phyloP scores from a whole-genome alignment of 2,329 filamentous ascomycete genomes.

The Verticillium nonalfalfae region DNA sequence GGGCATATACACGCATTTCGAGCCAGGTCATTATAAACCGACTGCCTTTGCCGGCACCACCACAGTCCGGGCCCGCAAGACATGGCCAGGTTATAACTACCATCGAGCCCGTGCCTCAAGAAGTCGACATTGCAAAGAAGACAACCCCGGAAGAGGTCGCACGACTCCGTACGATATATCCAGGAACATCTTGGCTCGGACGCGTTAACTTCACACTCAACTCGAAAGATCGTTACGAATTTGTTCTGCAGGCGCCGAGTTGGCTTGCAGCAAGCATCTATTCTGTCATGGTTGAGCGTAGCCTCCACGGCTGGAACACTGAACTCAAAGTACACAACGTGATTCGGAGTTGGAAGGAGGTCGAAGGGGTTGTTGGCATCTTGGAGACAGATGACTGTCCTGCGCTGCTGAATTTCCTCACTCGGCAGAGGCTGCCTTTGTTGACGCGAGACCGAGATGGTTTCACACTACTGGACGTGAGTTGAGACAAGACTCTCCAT shows the following conservation, averaged over 20 bases:
- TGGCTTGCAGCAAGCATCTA: background rate
- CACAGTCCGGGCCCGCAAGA: background rate
- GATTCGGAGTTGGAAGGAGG: background rate
- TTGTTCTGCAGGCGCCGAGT: background rate
- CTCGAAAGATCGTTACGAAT: background rate
- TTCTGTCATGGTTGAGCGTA: background rate
- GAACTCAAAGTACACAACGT: background rate
- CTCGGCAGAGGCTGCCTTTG: too few species aligned
- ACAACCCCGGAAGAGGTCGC: background rate
- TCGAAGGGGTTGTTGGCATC: rapidly evolving
- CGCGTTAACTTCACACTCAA: background rate
- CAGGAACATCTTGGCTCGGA: background rate
- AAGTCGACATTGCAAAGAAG: background rate
- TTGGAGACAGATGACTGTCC: background rate
- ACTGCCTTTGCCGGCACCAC: background rate
- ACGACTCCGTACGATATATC: background rate
- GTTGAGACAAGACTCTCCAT: background rate
- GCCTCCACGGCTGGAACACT: background rate
- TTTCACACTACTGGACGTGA: too few species aligned
- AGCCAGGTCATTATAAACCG: background rate
- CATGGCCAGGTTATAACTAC: background rate
- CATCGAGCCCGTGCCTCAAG: background rate
- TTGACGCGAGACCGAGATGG: too few species aligned
- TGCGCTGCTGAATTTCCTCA: background rate
- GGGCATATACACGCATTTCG: background rate